These are phyloP conservation scores for Geosmithia morbida DNA, from an alignment of 2,329 filamentous ascomycete genomes.

Conservation along the genomic window DNA sequence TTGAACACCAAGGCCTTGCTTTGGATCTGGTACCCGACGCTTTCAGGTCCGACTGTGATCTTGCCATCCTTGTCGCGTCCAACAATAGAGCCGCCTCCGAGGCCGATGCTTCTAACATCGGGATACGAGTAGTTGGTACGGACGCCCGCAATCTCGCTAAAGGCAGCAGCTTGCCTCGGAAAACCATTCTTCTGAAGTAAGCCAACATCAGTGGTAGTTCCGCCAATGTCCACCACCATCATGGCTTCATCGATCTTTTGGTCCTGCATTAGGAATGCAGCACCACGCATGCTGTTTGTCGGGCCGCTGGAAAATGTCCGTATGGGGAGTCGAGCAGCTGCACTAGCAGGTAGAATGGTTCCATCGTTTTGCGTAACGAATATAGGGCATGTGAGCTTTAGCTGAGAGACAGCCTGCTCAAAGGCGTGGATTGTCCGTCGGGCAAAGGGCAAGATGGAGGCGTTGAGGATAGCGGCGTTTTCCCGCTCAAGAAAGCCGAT, in stretches of 20 bases:
- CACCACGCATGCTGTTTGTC: slow-evolving; percentile 49
- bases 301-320: slow-evolving; percentile 48
- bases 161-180: slow-evolving; percentile 47
- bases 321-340: slow-evolving; percentile 42
- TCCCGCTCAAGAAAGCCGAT: slow-evolving; percentile 45
- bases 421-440: slow-evolving; percentile 42
- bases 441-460: slow-evolving; percentile 43
- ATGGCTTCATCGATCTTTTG: slow-evolving; percentile 11
- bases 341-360: slow-evolving; percentile 37
- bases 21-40: slow-evolving; percentile 42
- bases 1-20: slow-evolving; percentile 41
- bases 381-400: slow-evolving; percentile 36
- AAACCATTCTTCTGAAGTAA: slow-evolving; percentile 46
- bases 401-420: slow-evolving; percentile 29
- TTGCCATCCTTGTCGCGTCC: slow-evolving; percentile 13
- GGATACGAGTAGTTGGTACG: slow-evolving; percentile 46
- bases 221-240: slow-evolving; percentile 53
- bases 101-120: slow-evolving; percentile 43
- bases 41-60: slow-evolving; percentile 42
- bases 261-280: slow-evolving; percentile 39
- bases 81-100: slow-evolving; percentile 44
- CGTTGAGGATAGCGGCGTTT: slow-evolving; percentile 51
- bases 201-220: slow-evolving; percentile 52
- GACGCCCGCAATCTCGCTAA: slow-evolving; percentile 46
- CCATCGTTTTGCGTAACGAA: slow-evolving; percentile 53